A percentile compares a stretch with the other conserved stretches of the same genome.
phyloP scores from a whole-genome alignment of 164 flowering plant genomes.

The Macadamia integrifolia region DNA sequence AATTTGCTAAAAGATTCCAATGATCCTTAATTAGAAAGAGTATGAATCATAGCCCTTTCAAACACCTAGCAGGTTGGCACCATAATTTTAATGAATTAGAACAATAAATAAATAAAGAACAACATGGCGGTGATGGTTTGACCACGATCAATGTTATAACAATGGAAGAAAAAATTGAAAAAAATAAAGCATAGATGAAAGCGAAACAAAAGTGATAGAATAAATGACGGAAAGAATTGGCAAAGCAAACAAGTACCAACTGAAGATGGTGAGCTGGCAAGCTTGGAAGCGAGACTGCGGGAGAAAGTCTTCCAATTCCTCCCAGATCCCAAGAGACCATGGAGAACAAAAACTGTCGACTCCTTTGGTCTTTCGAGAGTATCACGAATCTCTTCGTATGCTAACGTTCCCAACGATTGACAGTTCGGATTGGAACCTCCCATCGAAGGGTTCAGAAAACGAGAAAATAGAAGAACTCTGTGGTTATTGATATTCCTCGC shows the following conservation, averaged over 20 bases:
- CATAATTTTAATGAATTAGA: too few species aligned
- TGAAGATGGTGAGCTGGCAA: conserved; percentile 38
- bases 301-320: conserved; percentile 92
- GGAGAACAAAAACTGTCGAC: conserved; percentile 73
- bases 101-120: too few species aligned
- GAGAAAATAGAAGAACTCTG: too few species aligned
- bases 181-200: neutral
- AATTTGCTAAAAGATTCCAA: too few species aligned
- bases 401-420: conserved; percentile 58
- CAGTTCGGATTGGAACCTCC: neutral
- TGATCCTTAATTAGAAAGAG: too few species aligned
- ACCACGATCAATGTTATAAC: too few species aligned
- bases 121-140: too few species aligned
- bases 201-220: neutral
- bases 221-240: neutral
- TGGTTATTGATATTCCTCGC: too few species aligned
- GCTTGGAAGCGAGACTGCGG: conserved; percentile 52
- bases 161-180: neutral
- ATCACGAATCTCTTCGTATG: conserved; percentile 66
- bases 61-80: too few species aligned
- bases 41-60: too few species aligned
- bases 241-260: conserved; percentile 4
- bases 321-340: conserved; percentile 81
- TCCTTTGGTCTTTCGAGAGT: conserved; percentile 27
- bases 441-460: too few species aligned